Evolutionary conservation across 2,329 filamentous ascomycete genomes (phyloP).

Genomic region (Xylaria sp.): DNA sequence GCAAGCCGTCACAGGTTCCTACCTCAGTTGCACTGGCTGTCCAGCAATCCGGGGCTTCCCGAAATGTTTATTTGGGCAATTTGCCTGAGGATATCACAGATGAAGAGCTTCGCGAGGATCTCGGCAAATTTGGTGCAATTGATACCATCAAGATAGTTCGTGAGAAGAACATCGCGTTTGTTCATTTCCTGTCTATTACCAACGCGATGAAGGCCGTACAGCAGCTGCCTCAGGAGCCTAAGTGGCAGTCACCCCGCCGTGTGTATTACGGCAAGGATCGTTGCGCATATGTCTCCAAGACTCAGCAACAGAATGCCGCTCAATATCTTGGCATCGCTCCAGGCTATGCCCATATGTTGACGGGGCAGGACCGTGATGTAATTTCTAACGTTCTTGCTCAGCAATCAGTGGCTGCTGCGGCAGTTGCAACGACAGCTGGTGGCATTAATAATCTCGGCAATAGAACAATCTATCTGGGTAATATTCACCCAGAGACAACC

Average conservation of each 20-base stretch:
- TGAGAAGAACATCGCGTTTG: constrained; percentile 97
- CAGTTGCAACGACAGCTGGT: constrained; percentile 93
- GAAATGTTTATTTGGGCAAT: constrained; percentile 97
- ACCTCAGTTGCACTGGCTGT: constrained; percentile 97
- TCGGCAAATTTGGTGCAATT: constrained; percentile 94
- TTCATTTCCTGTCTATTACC: constrained; percentile 93
- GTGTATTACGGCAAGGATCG: constrained; percentile 99
- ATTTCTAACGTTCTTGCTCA: constrained; percentile 96
- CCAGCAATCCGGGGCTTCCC: constrained; percentile 94
- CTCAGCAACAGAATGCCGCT: constrained; percentile 97
- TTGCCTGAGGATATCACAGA: constrained; percentile 88
- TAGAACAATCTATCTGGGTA: constrained; percentile 95
- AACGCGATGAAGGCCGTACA: constrained; percentile 98
- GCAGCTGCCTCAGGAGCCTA: constrained; percentile 92
- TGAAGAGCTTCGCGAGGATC: constrained; percentile 90
- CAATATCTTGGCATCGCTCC: constrained; percentile 98
- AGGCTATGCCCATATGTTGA: constrained; percentile 94
- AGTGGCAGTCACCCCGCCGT: constrained; percentile 93
- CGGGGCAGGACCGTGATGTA: constrained; percentile 92
- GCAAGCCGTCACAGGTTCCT: constrained; percentile 96
- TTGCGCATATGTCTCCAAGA: constrained; percentile 98
- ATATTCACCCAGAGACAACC: constrained; percentile 98
- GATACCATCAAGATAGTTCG: constrained; percentile 97
- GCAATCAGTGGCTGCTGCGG: constrained; percentile 95
- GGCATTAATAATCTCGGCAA: constrained; percentile 98